These are phyloP conservation scores for Panaeolus cyanescens DNA, from an alignment of 768 basidiomycete genomes.

Conservation along the genomic window DNA sequence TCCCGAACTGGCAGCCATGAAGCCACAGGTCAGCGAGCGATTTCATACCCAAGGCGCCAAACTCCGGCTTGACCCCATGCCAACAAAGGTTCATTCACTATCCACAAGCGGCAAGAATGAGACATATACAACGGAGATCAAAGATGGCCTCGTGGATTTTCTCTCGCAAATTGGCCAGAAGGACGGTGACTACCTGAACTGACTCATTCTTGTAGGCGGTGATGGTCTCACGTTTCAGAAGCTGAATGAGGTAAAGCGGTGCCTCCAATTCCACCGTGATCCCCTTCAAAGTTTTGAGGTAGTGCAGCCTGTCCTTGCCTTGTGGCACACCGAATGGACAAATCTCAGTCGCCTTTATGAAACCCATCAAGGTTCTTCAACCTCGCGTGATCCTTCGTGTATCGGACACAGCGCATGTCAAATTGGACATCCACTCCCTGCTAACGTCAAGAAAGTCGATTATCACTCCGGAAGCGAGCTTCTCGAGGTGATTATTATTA, in stretches of 20 bases:
- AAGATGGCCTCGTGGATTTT: conserved; percentile 33
- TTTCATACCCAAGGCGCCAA: conserved; percentile 21
- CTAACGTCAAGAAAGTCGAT: conserved; percentile 35
- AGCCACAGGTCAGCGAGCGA: conserved; percentile 16
- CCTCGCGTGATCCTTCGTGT: conserved; percentile 25
- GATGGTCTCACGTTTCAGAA: conserved; percentile 39
- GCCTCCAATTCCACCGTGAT: conserved; percentile 25
- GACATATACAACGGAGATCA: conserved; percentile 26
- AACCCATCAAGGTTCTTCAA: conserved; percentile 28
- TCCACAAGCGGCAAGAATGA: conserved; percentile 29
- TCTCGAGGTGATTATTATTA: conserved; percentile 25
- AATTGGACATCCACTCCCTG: conserved; percentile 26
- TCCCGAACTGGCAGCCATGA: conserved; percentile 21
- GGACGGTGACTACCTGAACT: conserved; percentile 15
- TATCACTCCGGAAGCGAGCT: conserved; percentile 26
- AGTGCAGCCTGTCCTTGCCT: conserved; percentile 24
- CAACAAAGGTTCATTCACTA: conserved; percentile 26
- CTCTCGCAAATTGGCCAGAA: conserved; percentile 31
- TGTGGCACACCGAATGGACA: conserved; percentile 32
- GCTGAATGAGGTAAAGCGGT: conserved; percentile 21
- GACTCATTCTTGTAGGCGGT: conserved; percentile 28
- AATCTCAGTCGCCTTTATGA: conserved; percentile 27
- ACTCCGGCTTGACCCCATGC: conserved; percentile 4
- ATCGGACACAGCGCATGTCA: conserved; percentile 30
- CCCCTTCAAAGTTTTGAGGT: conserved; percentile 17